Evolutionary conservation across 495 filamentous ascomycete species (phyloP).

Genomic region (Jackrogersella multiformis): DNA sequence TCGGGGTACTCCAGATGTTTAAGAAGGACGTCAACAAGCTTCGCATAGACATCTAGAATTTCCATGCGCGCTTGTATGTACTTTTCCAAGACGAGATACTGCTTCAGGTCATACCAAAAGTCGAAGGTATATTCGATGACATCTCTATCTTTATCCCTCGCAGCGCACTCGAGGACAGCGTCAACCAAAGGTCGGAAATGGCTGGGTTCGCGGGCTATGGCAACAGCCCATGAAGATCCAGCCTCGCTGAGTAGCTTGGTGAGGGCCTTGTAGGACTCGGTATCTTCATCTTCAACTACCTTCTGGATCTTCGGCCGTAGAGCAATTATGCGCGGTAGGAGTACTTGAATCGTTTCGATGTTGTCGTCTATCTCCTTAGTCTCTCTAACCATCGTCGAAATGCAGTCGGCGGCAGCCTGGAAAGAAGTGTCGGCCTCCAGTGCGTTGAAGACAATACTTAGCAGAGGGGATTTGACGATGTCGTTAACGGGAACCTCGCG

Average conservation of each 20-base stretch:
- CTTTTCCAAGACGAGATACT: slow-evolving; percentile 88
- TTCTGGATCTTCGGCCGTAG: slow-evolving; percentile 80
- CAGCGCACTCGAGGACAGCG: slow-evolving; percentile 87
- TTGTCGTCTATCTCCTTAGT: slow-evolving; percentile 93
- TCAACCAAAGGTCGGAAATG: slow-evolving; percentile 90
- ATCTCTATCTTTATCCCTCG: slow-evolving; percentile 85
- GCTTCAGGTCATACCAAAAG: slow-evolving; percentile 99
- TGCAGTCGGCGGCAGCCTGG: slow-evolving; percentile 89
- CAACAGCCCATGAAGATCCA: slow-evolving; percentile 90
- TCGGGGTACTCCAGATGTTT: slow-evolving; percentile 88
- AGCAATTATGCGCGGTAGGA: slow-evolving; percentile 85
- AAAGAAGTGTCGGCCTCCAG: slow-evolving; percentile 79
- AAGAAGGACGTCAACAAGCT: slow-evolving; percentile 92
- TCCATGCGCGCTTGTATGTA: slow-evolving; percentile 82
- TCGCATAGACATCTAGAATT: slow-evolving; percentile 80
- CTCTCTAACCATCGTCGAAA: slow-evolving; percentile 90
- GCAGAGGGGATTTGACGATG: slow-evolving; percentile 84
- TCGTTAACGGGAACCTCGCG: slow-evolving; percentile 85
- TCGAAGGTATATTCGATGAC: slow-evolving; percentile 90
- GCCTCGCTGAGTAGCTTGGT: slow-evolving; percentile 92
- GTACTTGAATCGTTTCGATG: slow-evolving; percentile 76
- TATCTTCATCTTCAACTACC: slow-evolving; percentile 80
- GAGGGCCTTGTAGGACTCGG: slow-evolving; percentile 86
- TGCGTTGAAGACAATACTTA: slow-evolving; percentile 81
- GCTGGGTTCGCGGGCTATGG: slow-evolving; percentile 82